These are phyloP conservation scores for Pythium sukuiense DNA, from an alignment of 352 stramenopile genomes.

Conservation along the genomic window DNA sequence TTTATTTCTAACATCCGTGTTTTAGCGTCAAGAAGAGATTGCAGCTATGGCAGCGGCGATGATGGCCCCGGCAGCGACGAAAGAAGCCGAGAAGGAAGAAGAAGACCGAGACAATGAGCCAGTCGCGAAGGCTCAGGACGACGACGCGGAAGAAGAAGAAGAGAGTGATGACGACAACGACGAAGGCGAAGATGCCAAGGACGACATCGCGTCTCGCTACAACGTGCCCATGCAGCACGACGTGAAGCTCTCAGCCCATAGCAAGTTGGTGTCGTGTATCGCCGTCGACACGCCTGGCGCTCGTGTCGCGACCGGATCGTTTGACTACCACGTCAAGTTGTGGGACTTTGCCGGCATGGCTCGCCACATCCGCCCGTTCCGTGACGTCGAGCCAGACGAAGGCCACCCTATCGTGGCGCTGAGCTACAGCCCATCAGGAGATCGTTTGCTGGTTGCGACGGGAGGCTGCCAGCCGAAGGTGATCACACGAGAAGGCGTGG, in stretches of 20 bases:
- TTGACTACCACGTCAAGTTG: constrained; percentile 85
- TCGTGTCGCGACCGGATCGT: constrained; percentile 74
- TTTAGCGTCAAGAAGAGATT: constrained; percentile 64
- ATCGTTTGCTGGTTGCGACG: constrained; percentile 68
- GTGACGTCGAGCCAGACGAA: constrained; percentile 78
- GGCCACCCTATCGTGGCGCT: constrained; percentile 74
- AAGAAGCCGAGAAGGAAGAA: not conserved
- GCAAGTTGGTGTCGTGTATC: constrained; percentile 65
- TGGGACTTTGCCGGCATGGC: constrained; percentile 89
- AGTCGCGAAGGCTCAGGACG: not conserved
- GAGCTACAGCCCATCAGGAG: constrained; percentile 79
- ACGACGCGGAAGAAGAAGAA: constrained; percentile 8
- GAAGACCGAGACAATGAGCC: not conserved
- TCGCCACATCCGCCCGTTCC: constrained; percentile 75
- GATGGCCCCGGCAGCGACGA: constrained; percentile 38
- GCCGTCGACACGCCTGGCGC: constrained; percentile 66
- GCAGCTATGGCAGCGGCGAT: constrained; percentile 74
- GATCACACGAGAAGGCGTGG: constrained; percentile 72
- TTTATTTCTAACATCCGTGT: too few species aligned
- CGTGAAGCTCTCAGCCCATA: constrained; percentile 56
- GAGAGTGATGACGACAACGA: constrained; percentile 28
- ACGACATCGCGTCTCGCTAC: constrained; percentile 68
- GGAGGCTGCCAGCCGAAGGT: constrained; percentile 79
- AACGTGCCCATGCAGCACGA: constrained; percentile 72
- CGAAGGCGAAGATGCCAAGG: constrained; percentile 36